Evolutionary conservation across 2,329 filamentous ascomycete species (phyloP).

Genomic region (Clarireedia paspali): DNA sequence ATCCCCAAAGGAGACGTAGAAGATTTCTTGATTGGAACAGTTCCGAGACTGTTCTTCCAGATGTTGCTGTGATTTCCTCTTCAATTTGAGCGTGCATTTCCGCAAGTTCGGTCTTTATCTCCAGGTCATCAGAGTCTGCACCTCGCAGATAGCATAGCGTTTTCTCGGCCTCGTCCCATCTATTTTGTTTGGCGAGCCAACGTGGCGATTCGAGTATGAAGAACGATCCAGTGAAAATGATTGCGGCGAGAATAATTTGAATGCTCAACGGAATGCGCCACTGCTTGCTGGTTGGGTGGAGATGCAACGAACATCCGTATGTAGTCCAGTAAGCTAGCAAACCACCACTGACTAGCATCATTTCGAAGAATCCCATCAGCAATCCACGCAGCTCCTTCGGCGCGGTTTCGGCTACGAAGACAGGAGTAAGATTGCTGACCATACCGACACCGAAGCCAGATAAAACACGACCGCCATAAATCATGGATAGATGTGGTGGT

Average conservation of each 20-base stretch:
- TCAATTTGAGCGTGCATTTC: slow-evolving; percentile 40
- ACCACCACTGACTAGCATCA: slow-evolving; percentile 38
- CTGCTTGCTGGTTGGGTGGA: slow-evolving; percentile 34
- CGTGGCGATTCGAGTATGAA: slow-evolving; percentile 44
- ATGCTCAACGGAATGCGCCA: slow-evolving; percentile 43
- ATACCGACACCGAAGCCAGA: slow-evolving; percentile 31
- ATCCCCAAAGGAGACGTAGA: slow-evolving; percentile 5
- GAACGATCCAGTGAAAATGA: slow-evolving; percentile 50
- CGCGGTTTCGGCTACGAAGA: slow-evolving; percentile 46
- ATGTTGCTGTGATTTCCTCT: slow-evolving; percentile 38
- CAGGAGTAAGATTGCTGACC: slow-evolving; percentile 32
- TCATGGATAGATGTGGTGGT: slow-evolving; percentile 11
- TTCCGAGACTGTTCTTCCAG: slow-evolving; percentile 40
- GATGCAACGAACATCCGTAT: slow-evolving; percentile 37
- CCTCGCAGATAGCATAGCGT: slow-evolving; percentile 46
- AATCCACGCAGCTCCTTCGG: slow-evolving; percentile 39
- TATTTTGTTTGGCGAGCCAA: slow-evolving; percentile 55
- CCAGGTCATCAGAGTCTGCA: slow-evolving; percentile 28
- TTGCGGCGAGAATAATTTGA: slow-evolving; percentile 39
- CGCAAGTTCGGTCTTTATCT: slow-evolving; percentile 31
- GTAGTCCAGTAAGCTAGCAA: slow-evolving; percentile 28
- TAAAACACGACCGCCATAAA: slow-evolving; percentile 13
- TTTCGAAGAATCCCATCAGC: slow-evolving; percentile 38
- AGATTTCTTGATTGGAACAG: slow-evolving; percentile 31
- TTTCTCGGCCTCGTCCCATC: slow-evolving; percentile 51